These are phyloP conservation scores for Decorospora gaudefroyi DNA, from an alignment of 2,329 filamentous ascomycete species.

Conservation along the genomic window DNA sequence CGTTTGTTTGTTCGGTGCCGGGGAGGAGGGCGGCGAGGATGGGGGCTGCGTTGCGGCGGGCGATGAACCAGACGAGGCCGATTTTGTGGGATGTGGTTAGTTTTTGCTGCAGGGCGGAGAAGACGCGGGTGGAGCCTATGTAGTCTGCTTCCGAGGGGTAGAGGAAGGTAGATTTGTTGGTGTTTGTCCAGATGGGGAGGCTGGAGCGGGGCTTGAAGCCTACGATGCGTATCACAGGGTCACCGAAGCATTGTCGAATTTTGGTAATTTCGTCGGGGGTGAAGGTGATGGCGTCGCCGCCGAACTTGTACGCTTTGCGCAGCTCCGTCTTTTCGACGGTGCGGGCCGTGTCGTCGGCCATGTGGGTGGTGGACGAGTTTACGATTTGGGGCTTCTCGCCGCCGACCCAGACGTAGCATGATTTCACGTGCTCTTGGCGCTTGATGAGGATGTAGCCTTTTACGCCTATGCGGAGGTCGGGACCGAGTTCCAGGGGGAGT, in stretches of 20 bases:
- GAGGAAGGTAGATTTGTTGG: constrained; percentile 86
- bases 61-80: constrained; percentile 86
- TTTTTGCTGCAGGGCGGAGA: constrained; percentile 88
- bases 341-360: constrained; percentile 76
- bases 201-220: constrained; percentile 84
- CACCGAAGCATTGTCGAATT: constrained; percentile 74
- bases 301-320: constrained; percentile 94
- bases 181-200: constrained; percentile 80
- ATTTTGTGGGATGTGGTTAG: constrained; percentile 78
- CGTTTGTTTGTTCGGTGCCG: constrained; percentile 66
- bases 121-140: constrained; percentile 89
- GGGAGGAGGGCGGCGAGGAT: constrained; percentile 81
- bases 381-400: constrained; percentile 86
- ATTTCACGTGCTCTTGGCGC: constrained; percentile 77
- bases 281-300: constrained; percentile 86
- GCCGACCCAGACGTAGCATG: constrained; percentile 84
- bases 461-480: constrained; percentile 81
- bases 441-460: constrained; percentile 93
- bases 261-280: constrained; percentile 78
- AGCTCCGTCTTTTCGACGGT: constrained; percentile 80
- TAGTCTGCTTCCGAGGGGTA: constrained; percentile 91
- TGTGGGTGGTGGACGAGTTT: constrained; percentile 70
- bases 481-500: constrained; percentile 84
- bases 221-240: constrained; percentile 82
- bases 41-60: constrained; percentile 78